Evolutionary conservation across 2,329 filamentous ascomycete genomes (phyloP).

Genomic region (Fusarium protoensiforme): DNA sequence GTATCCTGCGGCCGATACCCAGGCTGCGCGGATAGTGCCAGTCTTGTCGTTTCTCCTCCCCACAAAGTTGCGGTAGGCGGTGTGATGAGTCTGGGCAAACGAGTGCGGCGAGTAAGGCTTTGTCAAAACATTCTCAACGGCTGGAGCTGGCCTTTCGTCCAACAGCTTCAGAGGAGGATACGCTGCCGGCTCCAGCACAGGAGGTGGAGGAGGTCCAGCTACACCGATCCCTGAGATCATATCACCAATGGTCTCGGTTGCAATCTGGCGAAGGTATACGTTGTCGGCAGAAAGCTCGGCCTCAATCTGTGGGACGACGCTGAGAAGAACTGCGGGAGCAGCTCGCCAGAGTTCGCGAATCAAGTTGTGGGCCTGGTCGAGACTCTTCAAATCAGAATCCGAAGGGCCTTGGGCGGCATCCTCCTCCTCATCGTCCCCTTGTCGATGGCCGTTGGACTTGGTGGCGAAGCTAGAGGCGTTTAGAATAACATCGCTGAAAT

Average conservation of each 20-base stretch:
- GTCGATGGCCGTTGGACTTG: conserved; percentile 67
- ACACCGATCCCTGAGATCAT: conserved; percentile 95
- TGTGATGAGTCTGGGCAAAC: conserved; percentile 83
- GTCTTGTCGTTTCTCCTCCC: conserved; percentile 89
- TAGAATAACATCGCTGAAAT: conserved; percentile 96
- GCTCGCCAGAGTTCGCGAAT: conserved; percentile 95
- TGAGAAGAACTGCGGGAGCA: conserved; percentile 86
- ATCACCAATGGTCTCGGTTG: conserved; percentile 94
- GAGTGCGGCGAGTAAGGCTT: conserved; percentile 89
- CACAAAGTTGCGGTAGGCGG: conserved; percentile 85
- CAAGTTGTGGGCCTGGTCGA: conserved; percentile 88
- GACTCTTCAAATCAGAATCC: conserved; percentile 86
- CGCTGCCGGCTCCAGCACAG: conserved; percentile 80
- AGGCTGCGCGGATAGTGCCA: conserved; percentile 82
- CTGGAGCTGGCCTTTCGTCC: conserved; percentile 61
- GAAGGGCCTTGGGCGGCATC: conserved; percentile 71
- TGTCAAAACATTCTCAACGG: conserved; percentile 73
- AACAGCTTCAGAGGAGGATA: conserved; percentile 81
- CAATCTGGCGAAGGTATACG: conserved; percentile 83
- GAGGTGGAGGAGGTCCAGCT: conserved; percentile 81
- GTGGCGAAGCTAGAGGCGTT: conserved; percentile 76
- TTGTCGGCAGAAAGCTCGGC: conserved; percentile 93
- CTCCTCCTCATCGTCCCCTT: conserved; percentile 73
- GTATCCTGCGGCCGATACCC: conserved; percentile 85
- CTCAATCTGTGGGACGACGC: conserved; percentile 93